These are phyloP conservation scores for Gossypium longicalyx DNA, from an alignment of 345 rosid species.

Conservation along the genomic window DNA sequence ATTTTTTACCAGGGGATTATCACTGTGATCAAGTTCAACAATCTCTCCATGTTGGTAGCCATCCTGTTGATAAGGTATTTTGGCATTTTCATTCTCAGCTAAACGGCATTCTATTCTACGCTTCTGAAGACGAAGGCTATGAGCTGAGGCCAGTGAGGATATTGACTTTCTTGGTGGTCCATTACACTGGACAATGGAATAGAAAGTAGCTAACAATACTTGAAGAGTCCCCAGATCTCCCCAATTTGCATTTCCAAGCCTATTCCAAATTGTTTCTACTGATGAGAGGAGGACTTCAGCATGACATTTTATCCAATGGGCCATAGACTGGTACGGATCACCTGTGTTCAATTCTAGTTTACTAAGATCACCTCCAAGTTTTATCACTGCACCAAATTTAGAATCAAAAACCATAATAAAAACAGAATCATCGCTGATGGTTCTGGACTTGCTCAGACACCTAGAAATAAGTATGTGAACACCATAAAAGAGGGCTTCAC, in stretches of 20 bases:
- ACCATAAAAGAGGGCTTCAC: constrained; percentile 64
- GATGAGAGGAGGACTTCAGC: constrained; percentile 45
- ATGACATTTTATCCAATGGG: constrained; percentile 51
- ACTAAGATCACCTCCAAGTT: constrained; percentile 50
- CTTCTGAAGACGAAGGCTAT: constrained; percentile 48
- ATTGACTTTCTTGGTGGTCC: constrained; percentile 55
- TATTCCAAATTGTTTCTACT: constrained; percentile 55
- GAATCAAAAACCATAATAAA: constrained; percentile 53
- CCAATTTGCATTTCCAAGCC: constrained; percentile 62
- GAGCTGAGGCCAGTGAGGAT: constrained; percentile 43
- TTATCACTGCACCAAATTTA: constrained; percentile 56
- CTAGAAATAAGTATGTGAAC: constrained; percentile 51
- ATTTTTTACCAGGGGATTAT: constrained; percentile 25
- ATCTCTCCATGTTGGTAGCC: constrained; percentile 43
- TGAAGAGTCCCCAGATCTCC: constrained; percentile 57
- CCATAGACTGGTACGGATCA: constrained; percentile 38
- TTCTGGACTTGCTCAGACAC: constrained; percentile 37
- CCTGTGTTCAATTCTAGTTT: constrained; percentile 31
- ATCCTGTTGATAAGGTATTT: constrained; percentile 29
- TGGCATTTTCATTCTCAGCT: constrained; percentile 32
- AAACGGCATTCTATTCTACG: constrained; percentile 39
- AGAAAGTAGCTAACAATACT: constrained; percentile 49
- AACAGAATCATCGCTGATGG: constrained; percentile 32
- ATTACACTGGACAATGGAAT: constrained; percentile 46
- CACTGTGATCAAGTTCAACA: constrained; percentile 33